Evolutionary conservation across 2,329 filamentous ascomycete species (phyloP).

Genomic region (Fusarium abutilonis): DNA sequence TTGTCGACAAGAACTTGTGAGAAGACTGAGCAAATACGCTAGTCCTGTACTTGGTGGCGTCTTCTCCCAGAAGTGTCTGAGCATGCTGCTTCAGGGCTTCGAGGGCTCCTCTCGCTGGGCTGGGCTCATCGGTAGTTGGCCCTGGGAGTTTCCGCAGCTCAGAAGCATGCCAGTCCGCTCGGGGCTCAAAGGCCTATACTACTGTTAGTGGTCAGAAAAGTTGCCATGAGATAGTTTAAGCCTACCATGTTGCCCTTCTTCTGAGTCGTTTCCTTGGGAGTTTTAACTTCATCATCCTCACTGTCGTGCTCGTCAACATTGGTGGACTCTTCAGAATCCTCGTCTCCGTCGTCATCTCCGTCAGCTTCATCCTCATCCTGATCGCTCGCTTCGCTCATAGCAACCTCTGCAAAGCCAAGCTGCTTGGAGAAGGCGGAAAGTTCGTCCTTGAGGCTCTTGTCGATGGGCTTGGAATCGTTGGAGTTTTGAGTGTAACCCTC

Average conservation of each 20-base stretch:
- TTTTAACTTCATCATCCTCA: slow-evolving; percentile 46
- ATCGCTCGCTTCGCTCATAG: slow-evolving; percentile 51
- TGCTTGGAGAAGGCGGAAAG: slow-evolving; percentile 53
- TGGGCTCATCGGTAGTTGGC: slow-evolving; percentile 57
- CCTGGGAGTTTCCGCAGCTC: slow-evolving; percentile 56
- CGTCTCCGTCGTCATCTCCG: slow-evolving; percentile 49
- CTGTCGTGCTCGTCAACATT: slow-evolving; percentile 39
- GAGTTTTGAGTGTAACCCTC: slow-evolving; percentile 49
- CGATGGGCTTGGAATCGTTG: slow-evolving; percentile 47
- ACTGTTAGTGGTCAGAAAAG: slow-evolving; percentile 50
- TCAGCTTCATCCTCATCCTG: slow-evolving; percentile 51
- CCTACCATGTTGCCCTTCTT: slow-evolving; percentile 52
- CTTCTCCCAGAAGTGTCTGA: slow-evolving; percentile 76
- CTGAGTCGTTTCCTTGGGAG: slow-evolving; percentile 43
- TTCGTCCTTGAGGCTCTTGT: slow-evolving; percentile 54
- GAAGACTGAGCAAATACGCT: slow-evolving; percentile 84
- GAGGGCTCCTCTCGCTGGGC: slow-evolving; percentile 56
- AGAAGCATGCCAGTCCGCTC: slow-evolving; percentile 66
- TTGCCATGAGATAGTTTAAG: slow-evolving; percentile 7
- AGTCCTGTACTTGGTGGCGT: slow-evolving; percentile 78
- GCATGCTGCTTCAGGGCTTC: slow-evolving; percentile 74
- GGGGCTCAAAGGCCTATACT: slow-evolving; percentile 64
- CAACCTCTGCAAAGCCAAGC: slow-evolving; percentile 51
- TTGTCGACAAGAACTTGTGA: slow-evolving; percentile 95
- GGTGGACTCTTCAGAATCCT: slow-evolving; percentile 46